Evolutionary conservation across 2,329 filamentous ascomycete genomes (phyloP).

Genomic region (Sphaerostilbella broomeana): DNA sequence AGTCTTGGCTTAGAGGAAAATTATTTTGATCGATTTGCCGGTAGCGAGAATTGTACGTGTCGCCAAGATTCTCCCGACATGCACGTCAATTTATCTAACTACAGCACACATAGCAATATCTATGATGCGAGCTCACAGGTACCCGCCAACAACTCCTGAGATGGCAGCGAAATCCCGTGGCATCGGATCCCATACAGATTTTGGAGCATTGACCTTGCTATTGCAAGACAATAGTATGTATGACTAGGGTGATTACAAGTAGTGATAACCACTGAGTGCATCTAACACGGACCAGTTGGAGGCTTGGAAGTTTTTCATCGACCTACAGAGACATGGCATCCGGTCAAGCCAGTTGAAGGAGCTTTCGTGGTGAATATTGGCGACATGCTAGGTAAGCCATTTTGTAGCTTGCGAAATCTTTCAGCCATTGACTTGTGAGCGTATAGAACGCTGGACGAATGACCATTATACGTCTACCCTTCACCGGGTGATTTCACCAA

Average conservation of each 20-base stretch:
- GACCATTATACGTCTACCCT: neutral
- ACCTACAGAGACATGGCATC: neutral
- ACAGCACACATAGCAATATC: neutral
- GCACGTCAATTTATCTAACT: neutral
- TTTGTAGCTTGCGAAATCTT: no score
- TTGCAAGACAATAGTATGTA: neutral
- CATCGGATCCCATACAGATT: neutral
- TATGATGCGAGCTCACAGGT: neutral
- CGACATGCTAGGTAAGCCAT: neutral
- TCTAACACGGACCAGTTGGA: no score
- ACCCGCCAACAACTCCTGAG: constrained; percentile 1
- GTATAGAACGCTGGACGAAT: constrained; percentile 1
- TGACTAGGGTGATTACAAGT: neutral
- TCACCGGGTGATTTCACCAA: neutral
- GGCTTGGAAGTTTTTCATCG: constrained; percentile 1
- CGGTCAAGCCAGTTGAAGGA: neutral
- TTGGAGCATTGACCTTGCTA: neutral
- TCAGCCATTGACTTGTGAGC: no score
- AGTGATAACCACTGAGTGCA: neutral
- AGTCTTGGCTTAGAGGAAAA: neutral
- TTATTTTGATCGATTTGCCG: neutral
- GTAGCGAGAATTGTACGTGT: neutral
- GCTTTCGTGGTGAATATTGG: neutral
- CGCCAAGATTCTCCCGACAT: neutral
- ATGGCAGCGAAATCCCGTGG: neutral